phyloP scores from a whole-genome alignment of 495 filamentous ascomycete genomes.

The Clohesyomyces aquaticus region DNA sequence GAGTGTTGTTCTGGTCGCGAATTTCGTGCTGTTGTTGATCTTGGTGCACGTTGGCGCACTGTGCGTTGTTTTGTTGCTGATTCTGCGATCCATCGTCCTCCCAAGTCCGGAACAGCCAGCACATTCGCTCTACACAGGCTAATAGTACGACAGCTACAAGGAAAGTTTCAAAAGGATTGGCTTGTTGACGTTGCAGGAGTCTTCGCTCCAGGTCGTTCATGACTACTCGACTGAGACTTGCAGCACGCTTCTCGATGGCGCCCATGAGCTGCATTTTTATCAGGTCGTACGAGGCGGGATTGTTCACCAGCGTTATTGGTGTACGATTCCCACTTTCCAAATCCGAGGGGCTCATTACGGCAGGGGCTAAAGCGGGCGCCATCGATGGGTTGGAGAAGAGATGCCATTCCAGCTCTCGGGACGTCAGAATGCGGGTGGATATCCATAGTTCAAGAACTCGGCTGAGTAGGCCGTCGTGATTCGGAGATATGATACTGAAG shows the following conservation, averaged over 20 bases:
- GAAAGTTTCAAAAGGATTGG: constrained; percentile 74
- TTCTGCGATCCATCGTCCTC: constrained; percentile 42
- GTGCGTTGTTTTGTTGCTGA: not conserved
- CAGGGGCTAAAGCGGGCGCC: constrained; percentile 50
- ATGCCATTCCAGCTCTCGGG: constrained; percentile 68
- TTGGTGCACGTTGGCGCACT: not conserved
- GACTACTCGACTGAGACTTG: constrained; percentile 62
- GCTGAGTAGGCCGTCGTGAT: constrained; percentile 66
- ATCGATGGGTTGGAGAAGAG: constrained; percentile 58
- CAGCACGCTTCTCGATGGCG: constrained; percentile 69
- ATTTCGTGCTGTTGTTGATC: no score
- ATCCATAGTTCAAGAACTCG: constrained; percentile 76
- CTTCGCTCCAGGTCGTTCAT: constrained; percentile 76
- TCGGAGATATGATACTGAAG: constrained; percentile 53
- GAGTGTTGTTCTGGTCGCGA: no score
- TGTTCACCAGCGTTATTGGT: constrained; percentile 21
- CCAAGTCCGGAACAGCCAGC: constrained; percentile 69
- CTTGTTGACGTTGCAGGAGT: constrained; percentile 72
- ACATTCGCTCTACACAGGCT: constrained; percentile 81
- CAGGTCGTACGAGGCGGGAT: constrained; percentile 49
- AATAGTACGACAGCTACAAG: constrained; percentile 73
- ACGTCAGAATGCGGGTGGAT: constrained; percentile 66
- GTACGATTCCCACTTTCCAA: constrained; percentile 42
- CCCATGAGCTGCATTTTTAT: constrained; percentile 73
- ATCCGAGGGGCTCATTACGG: constrained; percentile 50